Percentiles rank a stretch among this genome's conserved stretches.
Evolutionary conservation across 257 asterid genomes (phyloP).

Genomic region (Hygrophila difformis): DNA sequence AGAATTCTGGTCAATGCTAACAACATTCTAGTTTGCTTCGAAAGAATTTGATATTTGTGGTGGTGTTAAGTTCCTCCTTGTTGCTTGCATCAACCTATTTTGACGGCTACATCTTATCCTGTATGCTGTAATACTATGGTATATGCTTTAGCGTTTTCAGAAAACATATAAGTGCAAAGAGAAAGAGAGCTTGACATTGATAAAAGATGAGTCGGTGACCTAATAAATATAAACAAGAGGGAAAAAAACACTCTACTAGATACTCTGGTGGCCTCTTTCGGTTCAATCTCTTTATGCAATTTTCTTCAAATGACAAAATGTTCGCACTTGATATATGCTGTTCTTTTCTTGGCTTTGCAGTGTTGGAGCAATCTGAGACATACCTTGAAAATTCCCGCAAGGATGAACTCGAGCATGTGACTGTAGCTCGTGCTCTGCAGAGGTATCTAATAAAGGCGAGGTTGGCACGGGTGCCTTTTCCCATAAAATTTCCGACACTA

Average conservation of each 20-base stretch:
- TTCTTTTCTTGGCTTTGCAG: slow-evolving; percentile 30
- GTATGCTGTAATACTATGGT: too few species aligned
- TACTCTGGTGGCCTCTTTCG: too few species aligned
- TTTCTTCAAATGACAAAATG: too few species aligned
- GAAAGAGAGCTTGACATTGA: background rate
- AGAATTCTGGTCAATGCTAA: too few species aligned
- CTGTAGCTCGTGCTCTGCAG: slow-evolving; percentile 86
- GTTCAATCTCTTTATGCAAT: too few species aligned
- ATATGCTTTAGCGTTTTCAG: too few species aligned
- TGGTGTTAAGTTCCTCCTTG: too few species aligned
- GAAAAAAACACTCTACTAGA: too few species aligned
- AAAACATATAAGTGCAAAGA: background rate
- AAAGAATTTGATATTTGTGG: too few species aligned
- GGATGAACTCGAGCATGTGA: slow-evolving; percentile 93
- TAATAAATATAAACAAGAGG: background rate
- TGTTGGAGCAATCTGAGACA: slow-evolving; percentile 66
- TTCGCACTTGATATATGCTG: slow-evolving; percentile 7
- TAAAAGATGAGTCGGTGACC: background rate
- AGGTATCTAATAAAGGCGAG: slow-evolving; percentile 60
- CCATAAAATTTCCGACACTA: slow-evolving; percentile 62
- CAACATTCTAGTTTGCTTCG: too few species aligned
- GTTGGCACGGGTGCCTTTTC: slow-evolving; percentile 55
- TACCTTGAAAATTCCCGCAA: slow-evolving; percentile 44
- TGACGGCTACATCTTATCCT: too few species aligned
- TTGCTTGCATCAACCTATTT: too few species aligned